Percentiles rank a stretch among this genome's conserved stretches.
Evolutionary conservation across 495 filamentous ascomycete genomes (phyloP).

Genomic region (Trichoderma orchidacearum): DNA sequence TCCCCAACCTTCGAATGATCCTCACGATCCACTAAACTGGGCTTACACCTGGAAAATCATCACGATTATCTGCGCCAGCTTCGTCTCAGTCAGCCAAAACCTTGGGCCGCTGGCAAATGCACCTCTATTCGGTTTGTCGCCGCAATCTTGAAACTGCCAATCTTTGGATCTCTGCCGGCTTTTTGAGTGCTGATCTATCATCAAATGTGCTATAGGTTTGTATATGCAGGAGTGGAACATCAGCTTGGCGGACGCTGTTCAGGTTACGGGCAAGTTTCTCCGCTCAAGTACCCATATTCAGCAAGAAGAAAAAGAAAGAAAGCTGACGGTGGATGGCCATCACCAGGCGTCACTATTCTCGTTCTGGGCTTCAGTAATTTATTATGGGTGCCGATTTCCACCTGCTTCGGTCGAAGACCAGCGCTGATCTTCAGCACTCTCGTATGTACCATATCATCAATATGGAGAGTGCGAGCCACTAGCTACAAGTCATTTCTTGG

Average conservation of each 20-base stretch:
- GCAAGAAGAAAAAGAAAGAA: too few relatives aligned
- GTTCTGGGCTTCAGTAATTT: slow-evolving; percentile 55
- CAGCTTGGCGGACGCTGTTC: slow-evolving; percentile 9
- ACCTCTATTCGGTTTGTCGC: slow-evolving; percentile 32
- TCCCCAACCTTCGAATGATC: slow-evolving; percentile 38
- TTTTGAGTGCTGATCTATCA: too few relatives aligned
- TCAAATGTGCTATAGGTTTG: too few relatives aligned
- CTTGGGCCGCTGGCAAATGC: slow-evolving; percentile 42
- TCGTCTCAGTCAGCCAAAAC: slow-evolving; percentile 36
- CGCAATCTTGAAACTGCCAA: not conserved
- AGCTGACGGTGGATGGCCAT: too few relatives aligned
- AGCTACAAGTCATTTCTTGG: slow-evolving; percentile 50
- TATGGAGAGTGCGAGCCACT: slow-evolving; percentile 45
- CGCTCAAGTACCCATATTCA: too few relatives aligned
- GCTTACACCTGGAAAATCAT: slow-evolving; percentile 27
- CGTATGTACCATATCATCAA: slow-evolving; percentile 41
- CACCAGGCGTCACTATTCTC: slow-evolving; percentile 39
- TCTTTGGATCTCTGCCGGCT: too few relatives aligned
- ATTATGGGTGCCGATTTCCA: slow-evolving; percentile 47
- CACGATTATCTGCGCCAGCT: slow-evolving; percentile 23
- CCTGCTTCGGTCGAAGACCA: slow-evolving; percentile 43
- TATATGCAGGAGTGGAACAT: slow-evolving; percentile 33
- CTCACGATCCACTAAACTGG: slow-evolving; percentile 46
- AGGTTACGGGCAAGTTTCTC: slow-evolving; percentile 22
- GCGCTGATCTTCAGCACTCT: slow-evolving; percentile 42